These are phyloP conservation scores for Penicillium maclennaniae DNA, from an alignment of 495 filamentous ascomycete genomes.

Conservation along the genomic window DNA sequence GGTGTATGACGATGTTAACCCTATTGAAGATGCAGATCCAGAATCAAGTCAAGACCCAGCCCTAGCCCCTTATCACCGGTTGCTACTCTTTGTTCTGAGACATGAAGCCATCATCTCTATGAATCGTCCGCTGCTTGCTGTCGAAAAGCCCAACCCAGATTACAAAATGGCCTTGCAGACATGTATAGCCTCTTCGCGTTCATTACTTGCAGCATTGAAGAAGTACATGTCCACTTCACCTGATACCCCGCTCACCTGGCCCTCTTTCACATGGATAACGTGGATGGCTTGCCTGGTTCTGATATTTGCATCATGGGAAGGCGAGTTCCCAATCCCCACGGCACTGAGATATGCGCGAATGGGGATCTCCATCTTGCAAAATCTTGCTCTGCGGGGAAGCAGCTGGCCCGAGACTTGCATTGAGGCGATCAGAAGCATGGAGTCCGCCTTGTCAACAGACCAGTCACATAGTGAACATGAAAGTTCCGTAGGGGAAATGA, in stretches of 20 bases:
- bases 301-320: slow-evolving; percentile 43
- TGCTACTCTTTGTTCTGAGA: slow-evolving; percentile 34
- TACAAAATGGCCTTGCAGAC: slow-evolving; percentile 43
- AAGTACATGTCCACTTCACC: slow-evolving; percentile 24
- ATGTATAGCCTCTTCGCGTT: slow-evolving; percentile 43
- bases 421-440: slow-evolving; percentile 38
- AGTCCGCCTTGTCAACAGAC: slow-evolving; percentile 29
- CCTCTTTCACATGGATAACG: slow-evolving; percentile 46
- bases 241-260: slow-evolving; percentile 35
- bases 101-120: slow-evolving; percentile 46
- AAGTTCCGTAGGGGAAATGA: not conserved
- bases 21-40: slow-evolving; percentile 19
- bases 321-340: slow-evolving; percentile 26
- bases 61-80: slow-evolving; percentile 31
- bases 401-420: slow-evolving; percentile 43
- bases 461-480: not conserved
- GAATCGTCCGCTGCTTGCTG: slow-evolving; percentile 41
- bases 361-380: slow-evolving; percentile 32
- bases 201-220: slow-evolving; percentile 32
- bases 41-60: not conserved
- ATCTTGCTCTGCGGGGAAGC: slow-evolving; percentile 32
- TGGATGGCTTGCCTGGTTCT: slow-evolving; percentile 50
- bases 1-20: slow-evolving; percentile 42
- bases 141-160: slow-evolving; percentile 31
- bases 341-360: slow-evolving; percentile 35